Evolutionary conservation across 805 yeast species (phyloP), one percentile per base, ranked within the genome.

Genomic region (Ogataea pignaliae): DNA sequence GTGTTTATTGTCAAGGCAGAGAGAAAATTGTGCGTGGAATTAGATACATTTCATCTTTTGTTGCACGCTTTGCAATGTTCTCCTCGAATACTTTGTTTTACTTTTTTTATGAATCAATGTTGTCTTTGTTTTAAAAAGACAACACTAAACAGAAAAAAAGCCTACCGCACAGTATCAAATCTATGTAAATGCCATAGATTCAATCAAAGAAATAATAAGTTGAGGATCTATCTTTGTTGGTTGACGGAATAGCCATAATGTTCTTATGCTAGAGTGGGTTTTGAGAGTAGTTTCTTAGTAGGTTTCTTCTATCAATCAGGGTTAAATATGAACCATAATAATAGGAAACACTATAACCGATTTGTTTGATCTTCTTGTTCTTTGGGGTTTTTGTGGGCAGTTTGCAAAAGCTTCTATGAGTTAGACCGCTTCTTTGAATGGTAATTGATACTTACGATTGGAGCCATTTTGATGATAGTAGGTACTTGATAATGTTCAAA

Each of bases 401-500:
- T 21, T 21, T 21, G 26, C 26, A 21, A 21, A 21, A 21, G 26
- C n/a, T n/a, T n/a, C n/a, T n/a, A n/a, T n/a, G n/a, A n/a, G n/a
- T n/a, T n/a, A n/a, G n/a, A n/a, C n/a, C n/a, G n/a, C n/a, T n/a
- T n/a, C n/a, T n/a, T n/a, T n/a, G n/a, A n/a, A n/a, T 17, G 14
- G 6, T 31, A 28, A n/a, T n/a, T 26, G 37, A 47, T 48, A 63
- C 68, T 50, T 63, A 63, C 68, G 45, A 63, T 61, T 63, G 68
- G 68, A 56, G 68, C 68, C 68, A 63, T 63, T 55, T 40, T 56
- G 46, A 26, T 16, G 15, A 21, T 21, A 21, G 26, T 21, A 21
- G 7, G 26, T 21, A 21, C 7, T 21, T 21, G 26, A 21, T 21
- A n/a, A 21, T 21, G 26, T 21, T 21, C 26, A 21, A 21, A 21